Percentiles rank a stretch among this genome's conserved stretches.
phyloP scores from a whole-genome alignment of 345 rosid species.

The Laguncularia racemosa region DNA sequence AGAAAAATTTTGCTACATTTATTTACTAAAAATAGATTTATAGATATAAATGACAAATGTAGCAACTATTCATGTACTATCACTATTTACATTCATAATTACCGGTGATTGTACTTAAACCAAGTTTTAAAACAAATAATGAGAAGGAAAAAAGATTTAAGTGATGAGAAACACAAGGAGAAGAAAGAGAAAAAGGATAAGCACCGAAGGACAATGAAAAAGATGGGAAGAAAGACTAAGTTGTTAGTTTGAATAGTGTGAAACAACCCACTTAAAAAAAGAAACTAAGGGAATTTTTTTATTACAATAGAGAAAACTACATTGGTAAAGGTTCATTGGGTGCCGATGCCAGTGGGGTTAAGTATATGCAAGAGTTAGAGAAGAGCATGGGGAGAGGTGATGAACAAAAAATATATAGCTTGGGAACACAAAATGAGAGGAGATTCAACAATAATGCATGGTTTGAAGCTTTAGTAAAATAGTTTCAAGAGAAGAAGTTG shows the following conservation, averaged over 20 bases:
- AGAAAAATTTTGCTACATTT: no score
- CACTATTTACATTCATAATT: no score
- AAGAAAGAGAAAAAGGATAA: constrained; percentile 37
- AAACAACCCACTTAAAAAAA: constrained; percentile 19
- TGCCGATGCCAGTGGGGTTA: constrained; percentile 18
- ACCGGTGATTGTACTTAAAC: no score
- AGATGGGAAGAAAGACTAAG: constrained; percentile 24
- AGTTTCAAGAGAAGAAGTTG: constrained; percentile 22
- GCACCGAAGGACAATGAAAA: constrained; percentile 26
- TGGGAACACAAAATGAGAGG: constrained; percentile 17
- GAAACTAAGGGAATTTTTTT: constrained; percentile 21
- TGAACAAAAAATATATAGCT: constrained; percentile 21
- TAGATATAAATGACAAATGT: no score
- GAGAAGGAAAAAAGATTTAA: constrained; percentile 34
- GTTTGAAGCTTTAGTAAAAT: constrained; percentile 19
- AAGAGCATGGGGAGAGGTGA: constrained; percentile 25
- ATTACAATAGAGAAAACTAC: constrained; percentile 22
- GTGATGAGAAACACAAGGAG: constrained; percentile 41
- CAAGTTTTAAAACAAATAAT: no score
- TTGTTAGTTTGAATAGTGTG: constrained; percentile 5
- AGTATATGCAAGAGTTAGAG: constrained; percentile 28
- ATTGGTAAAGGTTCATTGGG: constrained; percentile 16
- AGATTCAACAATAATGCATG: constrained; percentile 20
- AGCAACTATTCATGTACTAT: no score
- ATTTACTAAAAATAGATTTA: no score